phyloP scores from a whole-genome alignment of 2,329 filamentous ascomycete species.

The Arthrobotrys pseudoclavata region DNA sequence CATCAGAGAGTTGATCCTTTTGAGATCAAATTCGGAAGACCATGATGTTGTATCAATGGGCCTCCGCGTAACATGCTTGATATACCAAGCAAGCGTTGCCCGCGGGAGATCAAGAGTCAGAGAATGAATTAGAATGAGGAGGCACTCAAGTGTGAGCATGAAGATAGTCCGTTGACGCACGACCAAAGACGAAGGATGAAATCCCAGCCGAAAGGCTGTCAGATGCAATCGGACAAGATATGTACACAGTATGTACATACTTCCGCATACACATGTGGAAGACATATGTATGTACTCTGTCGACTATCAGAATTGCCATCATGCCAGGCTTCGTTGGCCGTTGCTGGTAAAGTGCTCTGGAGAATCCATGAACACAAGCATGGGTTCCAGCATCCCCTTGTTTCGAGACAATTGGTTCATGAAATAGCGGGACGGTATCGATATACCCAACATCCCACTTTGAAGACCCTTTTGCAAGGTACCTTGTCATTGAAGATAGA shows the following conservation, averaged over 20 bases:
- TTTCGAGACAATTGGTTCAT: constrained; percentile 44
- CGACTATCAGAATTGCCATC: constrained; percentile 6
- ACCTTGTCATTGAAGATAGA: constrained; percentile 42
- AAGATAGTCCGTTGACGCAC: constrained; percentile 42
- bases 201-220: constrained; percentile 27
- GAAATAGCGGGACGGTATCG: constrained; percentile 53
- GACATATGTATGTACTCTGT: constrained; percentile 7
- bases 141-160: not conserved
- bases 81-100: constrained; percentile 30
- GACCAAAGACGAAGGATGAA: constrained; percentile 30
- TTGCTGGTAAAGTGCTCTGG: constrained; percentile 25
- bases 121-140: constrained; percentile 25
- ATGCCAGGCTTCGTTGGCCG: constrained; percentile 21
- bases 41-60: not conserved
- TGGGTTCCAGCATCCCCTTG: constrained; percentile 34
- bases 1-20: constrained; percentile 40
- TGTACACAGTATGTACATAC: not conserved
- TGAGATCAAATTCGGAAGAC: constrained; percentile 10
- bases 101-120: constrained; percentile 1
- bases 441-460: constrained; percentile 59
- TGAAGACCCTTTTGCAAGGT: constrained; percentile 54
- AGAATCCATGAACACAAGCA: constrained; percentile 47
- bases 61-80: not conserved
- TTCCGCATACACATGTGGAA: constrained; percentile 1
- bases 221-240: constrained; percentile 46